Base-by-base conservation (phyloP, 306 rosid species). In the Carpinus viminea region DNA sequence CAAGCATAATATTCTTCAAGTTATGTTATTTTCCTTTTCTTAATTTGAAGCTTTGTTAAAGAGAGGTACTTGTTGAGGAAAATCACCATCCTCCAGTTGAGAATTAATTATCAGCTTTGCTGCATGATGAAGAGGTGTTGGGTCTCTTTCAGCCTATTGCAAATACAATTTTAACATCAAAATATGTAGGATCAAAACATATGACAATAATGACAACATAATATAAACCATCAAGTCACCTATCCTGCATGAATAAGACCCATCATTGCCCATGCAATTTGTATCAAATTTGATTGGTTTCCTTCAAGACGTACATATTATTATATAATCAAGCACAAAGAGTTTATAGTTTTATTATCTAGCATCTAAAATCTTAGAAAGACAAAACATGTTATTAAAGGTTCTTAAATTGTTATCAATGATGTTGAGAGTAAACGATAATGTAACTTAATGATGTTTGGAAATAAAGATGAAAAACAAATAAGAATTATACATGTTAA, bases 251-350 rank as follows among this genome's bases (percentile, higher is more conserved):
- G 83, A 79, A 90, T 82, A 31, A 92, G 78, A 47, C 86, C 92
- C 91, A 92, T 85, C 79, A 90, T 77, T 31, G 90, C 92, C 97
- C 91, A 90, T 12, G 91, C 87, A 1, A 92, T 91, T 0, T 91
- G 97, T n/a, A 88, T 91, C 76, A 88, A 81, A 65, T 91, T 88
- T 64, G 93, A 88, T 12, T 84, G 60, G 12, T 56, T 85, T 72
- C 83, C 89, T 73, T 91, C 92, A 0, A 88, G 81, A 7, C 82
- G 93, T 12, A 89, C 52, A 9, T 86, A 88, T 69, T 66, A 78
- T 92, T 91, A 50, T 5, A 15, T 12, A 12, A 61, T 3, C 47
- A 55, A n/a, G 34, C 28, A 60, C 2, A 3, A 0, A 6, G 1
- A 46, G 3, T 3, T 17, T 17, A 2, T 65, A 1, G 1, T 16